These are phyloP conservation scores for Tripterygium wilfordii DNA, from an alignment of 177 flowering plant genomes.

Conservation along the genomic window DNA sequence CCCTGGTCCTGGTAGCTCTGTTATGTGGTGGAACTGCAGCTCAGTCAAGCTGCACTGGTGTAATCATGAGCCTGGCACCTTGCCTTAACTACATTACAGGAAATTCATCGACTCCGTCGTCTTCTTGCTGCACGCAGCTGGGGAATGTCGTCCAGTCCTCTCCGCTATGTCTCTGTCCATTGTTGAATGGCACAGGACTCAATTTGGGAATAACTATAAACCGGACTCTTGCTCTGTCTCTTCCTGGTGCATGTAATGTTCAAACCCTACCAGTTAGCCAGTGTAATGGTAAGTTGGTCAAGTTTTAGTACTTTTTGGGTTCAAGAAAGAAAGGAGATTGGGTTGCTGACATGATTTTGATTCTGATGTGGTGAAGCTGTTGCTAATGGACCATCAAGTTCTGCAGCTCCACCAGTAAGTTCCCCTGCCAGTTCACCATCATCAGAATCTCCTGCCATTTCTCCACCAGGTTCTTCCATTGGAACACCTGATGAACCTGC, in stretches of 20 bases:
- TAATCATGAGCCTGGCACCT: conserved; percentile 32
- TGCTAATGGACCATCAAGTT: conserved; percentile 18
- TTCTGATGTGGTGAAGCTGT: conserved; percentile 13
- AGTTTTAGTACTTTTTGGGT: background rate
- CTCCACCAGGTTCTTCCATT: conserved; percentile 11
- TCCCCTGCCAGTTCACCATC: conserved; percentile 19
- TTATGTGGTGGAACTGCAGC: conserved; percentile 22
- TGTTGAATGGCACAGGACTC: conserved; percentile 29
- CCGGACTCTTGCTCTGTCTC: conserved; percentile 41
- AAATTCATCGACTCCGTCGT: conserved; percentile 40
- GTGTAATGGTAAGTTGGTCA: conserved; percentile 33
- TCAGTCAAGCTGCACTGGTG: conserved; percentile 35
- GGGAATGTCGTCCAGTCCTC: conserved; percentile 31
- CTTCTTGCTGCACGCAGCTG: conserved; percentile 51
- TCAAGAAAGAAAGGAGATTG: background rate
- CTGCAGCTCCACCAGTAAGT: conserved; percentile 15
- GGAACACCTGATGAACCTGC: too few species aligned
- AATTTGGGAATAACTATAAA: conserved; percentile 36
- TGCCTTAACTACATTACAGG: conserved; percentile 49
- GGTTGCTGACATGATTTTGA: background rate
- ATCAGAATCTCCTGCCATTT: conserved; percentile 8
- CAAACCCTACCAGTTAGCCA: conserved; percentile 43
- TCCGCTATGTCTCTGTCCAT: conserved; percentile 48
- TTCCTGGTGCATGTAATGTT: conserved; percentile 47
- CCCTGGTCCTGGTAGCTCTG: conserved; percentile 20